These are phyloP conservation scores for Hypoxylon trugodes DNA, from an alignment of 495 filamentous ascomycete species.

Conservation along the genomic window DNA sequence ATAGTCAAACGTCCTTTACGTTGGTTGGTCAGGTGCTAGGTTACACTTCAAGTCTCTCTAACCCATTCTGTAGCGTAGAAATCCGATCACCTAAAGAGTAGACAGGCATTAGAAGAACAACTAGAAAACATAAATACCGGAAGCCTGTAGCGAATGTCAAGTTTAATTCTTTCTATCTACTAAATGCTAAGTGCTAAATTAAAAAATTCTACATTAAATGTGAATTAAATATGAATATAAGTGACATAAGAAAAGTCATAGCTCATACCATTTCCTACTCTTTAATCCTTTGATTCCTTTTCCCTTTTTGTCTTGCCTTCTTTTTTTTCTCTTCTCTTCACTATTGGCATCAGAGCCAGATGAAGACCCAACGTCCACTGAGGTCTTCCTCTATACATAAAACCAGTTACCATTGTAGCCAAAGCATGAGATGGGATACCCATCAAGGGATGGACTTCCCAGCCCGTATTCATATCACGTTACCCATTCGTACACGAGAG, in stretches of 20 bases:
- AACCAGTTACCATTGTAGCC: slow-evolving; percentile 16
- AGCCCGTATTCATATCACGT: neutral
- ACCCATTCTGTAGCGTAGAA: too few species aligned
- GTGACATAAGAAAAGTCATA: slow-evolving; percentile 14
- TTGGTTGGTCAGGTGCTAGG: neutral
- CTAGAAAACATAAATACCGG: too few species aligned
- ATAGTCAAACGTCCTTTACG: neutral
- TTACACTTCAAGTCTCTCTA: too few species aligned
- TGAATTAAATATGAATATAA: slow-evolving; percentile 1
- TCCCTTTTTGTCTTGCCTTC: neutral
- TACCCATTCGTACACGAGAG: slow-evolving; percentile 12
- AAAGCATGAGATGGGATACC: neutral
- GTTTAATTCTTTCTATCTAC: too few species aligned
- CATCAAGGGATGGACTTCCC: neutral
- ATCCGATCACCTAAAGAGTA: too few species aligned
- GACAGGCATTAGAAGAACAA: too few species aligned
- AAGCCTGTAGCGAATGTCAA: too few species aligned
- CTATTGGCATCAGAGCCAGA: slow-evolving; percentile 16
- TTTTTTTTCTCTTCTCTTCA: neutral
- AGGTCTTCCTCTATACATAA: slow-evolving; percentile 18
- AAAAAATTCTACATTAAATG: slow-evolving; percentile 14
- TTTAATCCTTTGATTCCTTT: slow-evolving; percentile 4
- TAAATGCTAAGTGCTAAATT: too few species aligned
- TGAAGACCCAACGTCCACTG: slow-evolving; percentile 5
- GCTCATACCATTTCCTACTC: too few species aligned